phyloP scores from a whole-genome alignment of 192 early-diverging fungal species.

The Coemansia sp. region DNA sequence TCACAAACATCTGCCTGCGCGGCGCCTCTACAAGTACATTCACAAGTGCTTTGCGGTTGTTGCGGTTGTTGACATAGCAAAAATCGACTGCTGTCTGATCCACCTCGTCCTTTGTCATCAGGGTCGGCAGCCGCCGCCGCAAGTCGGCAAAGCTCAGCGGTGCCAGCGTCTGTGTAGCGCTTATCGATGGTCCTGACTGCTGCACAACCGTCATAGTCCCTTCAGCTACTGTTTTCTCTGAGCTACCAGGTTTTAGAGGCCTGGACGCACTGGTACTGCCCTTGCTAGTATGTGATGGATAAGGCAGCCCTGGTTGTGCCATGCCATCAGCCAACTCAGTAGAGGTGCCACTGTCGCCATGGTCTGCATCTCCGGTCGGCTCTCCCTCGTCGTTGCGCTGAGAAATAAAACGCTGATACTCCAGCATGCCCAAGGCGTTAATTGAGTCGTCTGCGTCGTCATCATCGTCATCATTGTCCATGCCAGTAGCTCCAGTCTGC shows the following conservation, averaged over 20 bases:
- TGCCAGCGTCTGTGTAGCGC: constrained; percentile 21
- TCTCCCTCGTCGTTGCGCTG: constrained; percentile 17
- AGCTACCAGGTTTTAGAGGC: background rate
- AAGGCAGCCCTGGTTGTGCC: background rate
- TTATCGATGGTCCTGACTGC: constrained; percentile 18
- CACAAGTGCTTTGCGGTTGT: constrained; percentile 72
- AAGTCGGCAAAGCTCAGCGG: constrained; percentile 63
- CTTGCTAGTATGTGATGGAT: background rate
- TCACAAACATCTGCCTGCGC: constrained; percentile 73
- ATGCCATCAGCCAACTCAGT: constrained; percentile 4
- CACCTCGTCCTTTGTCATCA: constrained; percentile 80
- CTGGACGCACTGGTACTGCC: background rate
- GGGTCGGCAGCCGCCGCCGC: constrained; percentile 67
- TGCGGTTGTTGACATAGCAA: constrained; percentile 85
- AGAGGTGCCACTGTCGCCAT: constrained; percentile 15
- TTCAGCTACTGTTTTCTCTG: constrained; percentile 23
- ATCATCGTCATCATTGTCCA: constrained; percentile 12
- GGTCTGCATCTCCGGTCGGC: background rate
- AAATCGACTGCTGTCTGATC: constrained; percentile 92
- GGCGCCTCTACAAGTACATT: constrained; percentile 76
- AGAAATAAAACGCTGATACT: constrained; percentile 47
- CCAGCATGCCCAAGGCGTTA: constrained; percentile 25
- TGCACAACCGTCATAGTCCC: constrained; percentile 24
- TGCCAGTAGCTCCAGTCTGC: background rate
- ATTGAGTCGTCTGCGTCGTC: constrained; percentile 12